Evolutionary conservation across 2,329 filamentous ascomycete genomes (phyloP).

Genomic region (Bimuria novae-zelandiae): DNA sequence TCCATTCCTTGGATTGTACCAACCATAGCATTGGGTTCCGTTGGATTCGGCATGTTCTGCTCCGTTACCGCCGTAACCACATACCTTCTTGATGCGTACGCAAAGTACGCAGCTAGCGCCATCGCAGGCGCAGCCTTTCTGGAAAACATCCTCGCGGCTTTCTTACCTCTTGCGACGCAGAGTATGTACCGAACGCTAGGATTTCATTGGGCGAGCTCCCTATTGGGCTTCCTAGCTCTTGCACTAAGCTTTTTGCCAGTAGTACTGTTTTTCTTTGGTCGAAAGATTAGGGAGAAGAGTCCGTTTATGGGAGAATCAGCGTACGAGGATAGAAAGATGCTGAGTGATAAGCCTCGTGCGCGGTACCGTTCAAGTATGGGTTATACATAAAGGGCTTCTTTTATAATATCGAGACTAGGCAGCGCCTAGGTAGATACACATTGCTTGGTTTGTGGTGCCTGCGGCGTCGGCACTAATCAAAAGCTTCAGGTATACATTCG

Average conservation of each 20-base stretch:
- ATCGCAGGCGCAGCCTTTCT: constrained; percentile 55
- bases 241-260: constrained; percentile 52
- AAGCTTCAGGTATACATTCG: too few species aligned
- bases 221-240: constrained; percentile 53
- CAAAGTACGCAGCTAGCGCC: constrained; percentile 55
- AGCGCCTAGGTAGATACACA: too few species aligned
- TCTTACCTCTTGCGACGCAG: constrained; percentile 54
- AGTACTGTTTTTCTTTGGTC: constrained; percentile 50
- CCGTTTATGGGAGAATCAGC: constrained; percentile 45
- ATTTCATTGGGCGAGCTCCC: constrained; percentile 55
- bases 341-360: not conserved
- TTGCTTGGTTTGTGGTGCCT: too few species aligned
- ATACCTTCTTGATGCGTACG: constrained; percentile 58
- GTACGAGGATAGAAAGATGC: constrained; percentile 14
- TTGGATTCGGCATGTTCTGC: constrained; percentile 56
- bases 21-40: constrained; percentile 52
- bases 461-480: too few species aligned
- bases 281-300: constrained; percentile 45
- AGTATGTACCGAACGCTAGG: constrained; percentile 55
- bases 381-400: not conserved
- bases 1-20: constrained; percentile 54
- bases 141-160: constrained; percentile 56
- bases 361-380: not conserved
- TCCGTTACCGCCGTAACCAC: constrained; percentile 53
- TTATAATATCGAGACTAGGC: too few species aligned